Percentiles rank a stretch among this genome's conserved stretches.
Conservation (phyloP, 1,139 yeast species). For the Yamadazyma epiphylla region DNA sequence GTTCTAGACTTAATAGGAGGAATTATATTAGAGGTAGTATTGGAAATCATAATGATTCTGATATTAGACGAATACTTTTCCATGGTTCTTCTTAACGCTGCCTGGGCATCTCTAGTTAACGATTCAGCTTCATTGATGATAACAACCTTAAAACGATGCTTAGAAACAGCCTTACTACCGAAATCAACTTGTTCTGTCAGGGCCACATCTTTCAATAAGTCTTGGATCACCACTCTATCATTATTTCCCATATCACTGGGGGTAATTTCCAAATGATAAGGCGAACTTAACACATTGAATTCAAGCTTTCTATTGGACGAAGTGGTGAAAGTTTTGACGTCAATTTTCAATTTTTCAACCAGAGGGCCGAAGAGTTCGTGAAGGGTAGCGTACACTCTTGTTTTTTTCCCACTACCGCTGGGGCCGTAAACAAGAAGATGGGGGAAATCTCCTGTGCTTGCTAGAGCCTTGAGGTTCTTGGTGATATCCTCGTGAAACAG, state of each 20-base stretch:
- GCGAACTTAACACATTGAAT: conserved; percentile 85
- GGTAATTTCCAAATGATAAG: conserved; percentile 89
- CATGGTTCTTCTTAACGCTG: conserved; percentile 96
- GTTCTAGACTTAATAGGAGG: conserved; percentile 95
- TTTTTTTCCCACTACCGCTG: conserved; percentile 95
- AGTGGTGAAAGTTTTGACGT: conserved; percentile 78
- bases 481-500: conserved; percentile 69
- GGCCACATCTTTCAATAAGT: conserved; percentile 87
- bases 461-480: conserved; percentile 57
- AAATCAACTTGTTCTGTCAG: conserved; percentile 92
- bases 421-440: conserved; percentile 93
- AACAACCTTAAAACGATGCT: conserved; percentile 82
- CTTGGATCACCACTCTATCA: conserved; percentile 93
- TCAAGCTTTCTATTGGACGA: conserved; percentile 74
- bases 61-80: conserved; percentile 90
- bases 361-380: conserved; percentile 79
- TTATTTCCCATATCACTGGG: conserved; percentile 97
- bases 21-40: conserved; percentile 85
- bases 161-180: conserved; percentile 17
- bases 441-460: conserved; percentile 84
- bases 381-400: conserved; percentile 80
- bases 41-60: conserved; percentile 79
- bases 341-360: conserved; percentile 81
- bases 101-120: conserved; percentile 93
- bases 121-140: conserved; percentile 93